A percentile compares a stretch with the other conserved stretches of the same genome.
These are phyloP conservation scores for Mariannaea sp. DNA, from an alignment of 2,329 filamentous ascomycete genomes.

Conservation along the genomic window DNA sequence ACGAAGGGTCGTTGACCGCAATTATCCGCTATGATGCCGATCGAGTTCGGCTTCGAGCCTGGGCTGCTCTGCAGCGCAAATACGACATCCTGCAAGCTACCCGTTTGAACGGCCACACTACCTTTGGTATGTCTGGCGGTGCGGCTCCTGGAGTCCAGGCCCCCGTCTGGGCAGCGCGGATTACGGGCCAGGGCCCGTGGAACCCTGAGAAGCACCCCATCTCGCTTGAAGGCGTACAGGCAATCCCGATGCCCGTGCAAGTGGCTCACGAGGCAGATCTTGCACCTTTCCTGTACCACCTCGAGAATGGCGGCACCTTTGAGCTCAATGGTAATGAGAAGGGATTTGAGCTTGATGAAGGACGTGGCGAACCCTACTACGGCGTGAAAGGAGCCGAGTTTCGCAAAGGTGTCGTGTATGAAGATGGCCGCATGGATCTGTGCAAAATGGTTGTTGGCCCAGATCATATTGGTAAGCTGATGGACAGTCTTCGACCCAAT, in stretches of 20 bases:
- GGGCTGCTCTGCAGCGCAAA: conserved; percentile 44
- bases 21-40: conserved; percentile 46
- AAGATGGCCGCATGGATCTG: conserved; percentile 58
- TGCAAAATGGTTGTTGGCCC: conserved; percentile 61
- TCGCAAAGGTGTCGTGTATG: conserved; percentile 50
- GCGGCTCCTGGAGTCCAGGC: conserved; percentile 41
- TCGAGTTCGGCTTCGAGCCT: conserved; percentile 44
- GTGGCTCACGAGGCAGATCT: conserved; percentile 41
- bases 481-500: conserved; percentile 54
- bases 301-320: conserved; percentile 40
- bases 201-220: conserved; percentile 38
- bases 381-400: conserved; percentile 44
- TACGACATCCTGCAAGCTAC: conserved; percentile 43
- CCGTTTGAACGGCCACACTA: conserved; percentile 39
- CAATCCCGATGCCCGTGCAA: conserved; percentile 44
- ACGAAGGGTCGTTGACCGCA: conserved; percentile 43
- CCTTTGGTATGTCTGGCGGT: conserved; percentile 38
- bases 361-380: conserved; percentile 45
- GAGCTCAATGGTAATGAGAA: conserved; percentile 31
- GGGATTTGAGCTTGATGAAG: conserved; percentile 41
- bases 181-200: conserved; percentile 44
- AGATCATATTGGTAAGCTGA: conserved; percentile 54
- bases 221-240: conserved; percentile 39
- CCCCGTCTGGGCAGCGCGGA: conserved; percentile 42
- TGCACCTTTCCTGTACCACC: conserved; percentile 42